Base-by-base conservation (phyloP, 179 eudicot species). In the Spergularia azorica region DNA sequence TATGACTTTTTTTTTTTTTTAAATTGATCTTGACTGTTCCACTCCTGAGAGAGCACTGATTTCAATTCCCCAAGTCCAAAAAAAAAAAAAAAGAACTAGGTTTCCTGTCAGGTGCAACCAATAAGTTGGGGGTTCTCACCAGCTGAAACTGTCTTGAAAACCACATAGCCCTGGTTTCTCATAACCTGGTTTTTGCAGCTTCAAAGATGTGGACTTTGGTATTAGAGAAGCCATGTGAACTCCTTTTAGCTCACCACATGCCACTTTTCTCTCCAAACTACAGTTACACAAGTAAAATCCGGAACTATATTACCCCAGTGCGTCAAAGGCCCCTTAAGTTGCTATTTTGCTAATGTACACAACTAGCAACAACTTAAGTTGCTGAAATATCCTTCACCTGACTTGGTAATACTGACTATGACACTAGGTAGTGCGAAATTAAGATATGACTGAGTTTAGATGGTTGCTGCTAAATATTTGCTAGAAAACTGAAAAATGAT, bases 201-300 rank as follows among this genome's bases (percentile, higher is more conserved):
- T 80, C 86, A 85, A 83, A 71, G 75, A 78, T 43, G 68, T 48
- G 50, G 65, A 54, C 97, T 83, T 94, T 87, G 98, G 81, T 81
- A 85, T 73, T 14, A 79, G 97, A 84, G 92, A 86, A 86, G 86
- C 84, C 97, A 92, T 92, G 98, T 92, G 97, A 88, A 74, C 55
- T 80, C 18, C 72, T 87, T 90, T 88, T 84, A 79, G 92, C 88
- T 87, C 81, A 86, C 82, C 97, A 90, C 95, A 82, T 92, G 97
- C 84, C 89, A 85, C 74, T 85, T 85, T 50, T 48, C 43, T 61
- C 79, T 48, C 60, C 76, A 74, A 64, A 67, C 59, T 54, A 70
- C 73, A 66, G 20, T 59, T 67, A 39, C 17, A 61, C 48, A 59
- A 70, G 48, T 26, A 26, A 26, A 26, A 26, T 0, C 32, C 32